These are phyloP conservation scores for Aspergillus proliferans DNA, from an alignment of 2,329 filamentous ascomycete species.

Conservation along the genomic window DNA sequence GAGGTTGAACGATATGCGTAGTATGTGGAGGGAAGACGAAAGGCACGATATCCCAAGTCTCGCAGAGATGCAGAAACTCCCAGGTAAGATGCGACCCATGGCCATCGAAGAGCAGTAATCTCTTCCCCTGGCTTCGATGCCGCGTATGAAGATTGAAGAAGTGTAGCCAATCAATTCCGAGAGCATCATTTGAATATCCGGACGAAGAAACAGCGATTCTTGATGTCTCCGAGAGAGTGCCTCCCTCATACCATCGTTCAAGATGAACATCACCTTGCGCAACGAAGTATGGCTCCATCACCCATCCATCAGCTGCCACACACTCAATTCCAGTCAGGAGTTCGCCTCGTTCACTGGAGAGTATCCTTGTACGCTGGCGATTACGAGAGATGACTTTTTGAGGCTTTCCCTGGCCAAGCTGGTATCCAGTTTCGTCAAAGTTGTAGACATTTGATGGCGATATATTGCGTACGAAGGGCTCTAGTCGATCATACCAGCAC, in stretches of 20 bases:
- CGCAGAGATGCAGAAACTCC: not conserved
- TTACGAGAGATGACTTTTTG: not conserved
- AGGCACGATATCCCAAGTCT: not conserved
- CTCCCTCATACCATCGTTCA: not conserved
- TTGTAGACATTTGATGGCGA: conserved; percentile 1
- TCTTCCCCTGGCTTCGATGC: not conserved
- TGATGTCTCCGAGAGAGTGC: not conserved
- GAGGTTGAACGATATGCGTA: not conserved
- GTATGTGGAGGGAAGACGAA: not conserved
- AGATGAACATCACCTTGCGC: not conserved
- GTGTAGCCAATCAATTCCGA: not conserved
- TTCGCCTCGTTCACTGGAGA: no score
- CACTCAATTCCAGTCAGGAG: no score
- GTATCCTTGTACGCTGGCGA: not conserved
- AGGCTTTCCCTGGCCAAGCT: not conserved
- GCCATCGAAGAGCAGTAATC: not conserved
- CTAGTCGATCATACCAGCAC: not conserved
- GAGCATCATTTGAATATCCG: not conserved
- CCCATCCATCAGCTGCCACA: no score
- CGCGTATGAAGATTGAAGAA: not conserved
- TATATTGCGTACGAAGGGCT: not conserved
- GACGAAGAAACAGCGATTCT: not conserved
- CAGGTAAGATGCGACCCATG: not conserved
- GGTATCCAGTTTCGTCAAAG: conserved; percentile 2
- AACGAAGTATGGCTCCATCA: not conserved